Base-by-base conservation (phyloP, 805 yeast genomes). In the Ogataea nonfermentans region DNA sequence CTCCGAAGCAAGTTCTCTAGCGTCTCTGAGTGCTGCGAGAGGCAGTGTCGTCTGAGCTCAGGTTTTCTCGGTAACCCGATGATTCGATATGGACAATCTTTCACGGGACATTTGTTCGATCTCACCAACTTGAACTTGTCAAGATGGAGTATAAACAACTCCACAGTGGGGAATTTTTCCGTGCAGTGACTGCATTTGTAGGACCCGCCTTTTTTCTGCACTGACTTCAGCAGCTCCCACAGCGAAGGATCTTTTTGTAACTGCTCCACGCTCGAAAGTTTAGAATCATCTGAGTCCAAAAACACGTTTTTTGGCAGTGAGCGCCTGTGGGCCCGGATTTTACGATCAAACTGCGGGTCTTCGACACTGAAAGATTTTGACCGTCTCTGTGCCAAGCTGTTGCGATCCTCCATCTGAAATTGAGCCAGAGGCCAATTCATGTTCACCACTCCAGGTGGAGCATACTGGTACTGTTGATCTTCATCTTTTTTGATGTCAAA, bases 121-220 rank as follows among this genome's bases (percentile, higher is more conserved):
- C 79, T 56, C 9, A 49, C 53, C 10, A 70, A 57, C 24, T 65
- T 53, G 41, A 41, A 57, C 29, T 62, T 61, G 49, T 75, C 79
- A 44, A 75, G 48, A 48, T 75, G 80, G 10, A 52, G 41, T 0
- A 52, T 31, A 24, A 49, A 51, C 8, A 22, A n/a, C 26, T 46
- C 56, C 7, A 72, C 49, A 9, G 65, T 63, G 5, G 64, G 43
- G 48, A 71, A 73, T 13, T 56, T 57, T 19, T 59, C 54, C 0
- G 70, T 52, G 41, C 79, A 74, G 41, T 74, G 78, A 4, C 71
- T 56, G 53, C 79, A 74, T 37, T 66, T 63, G 47, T 70, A 72
- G 22, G 63, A 0, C 72, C 77, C 43, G 67, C 65, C 56, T 68
- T 71, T 49, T 22, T 31, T 38, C 29, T 40, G 48, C 27, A 37